These are phyloP conservation scores for Fraxinus baroniana DNA, from an alignment of 305 asterid species.

Conservation along the genomic window DNA sequence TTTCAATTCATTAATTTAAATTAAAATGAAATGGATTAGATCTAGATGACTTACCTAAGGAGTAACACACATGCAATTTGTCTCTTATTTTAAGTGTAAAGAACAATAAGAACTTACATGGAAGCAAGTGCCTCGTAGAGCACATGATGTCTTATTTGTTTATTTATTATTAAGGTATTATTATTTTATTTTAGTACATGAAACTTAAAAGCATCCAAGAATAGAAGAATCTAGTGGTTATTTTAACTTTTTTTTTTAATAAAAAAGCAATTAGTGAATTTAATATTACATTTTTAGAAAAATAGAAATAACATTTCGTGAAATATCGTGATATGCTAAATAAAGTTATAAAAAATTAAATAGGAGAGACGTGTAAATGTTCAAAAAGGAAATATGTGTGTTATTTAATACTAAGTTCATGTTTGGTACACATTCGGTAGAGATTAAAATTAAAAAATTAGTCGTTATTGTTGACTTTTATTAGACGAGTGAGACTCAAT, in stretches of 20 bases:
- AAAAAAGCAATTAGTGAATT: neutral
- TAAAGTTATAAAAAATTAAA: neutral
- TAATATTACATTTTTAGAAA: neutral
- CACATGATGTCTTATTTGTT: neutral
- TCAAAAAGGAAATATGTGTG: neutral
- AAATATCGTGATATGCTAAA: neutral
- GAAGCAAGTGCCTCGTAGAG: neutral
- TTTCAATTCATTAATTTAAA: neutral
- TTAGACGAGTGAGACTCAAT: too few species aligned
- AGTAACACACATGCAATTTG: neutral
- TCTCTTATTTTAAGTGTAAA: neutral
- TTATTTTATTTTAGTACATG: neutral
- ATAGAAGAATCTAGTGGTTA: neutral
- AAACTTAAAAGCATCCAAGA: slow-evolving; percentile 3
- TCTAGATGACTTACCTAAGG: neutral
- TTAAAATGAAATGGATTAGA: neutral
- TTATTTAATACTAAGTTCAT: neutral
- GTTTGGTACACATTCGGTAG: too few species aligned
- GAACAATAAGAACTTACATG: neutral
- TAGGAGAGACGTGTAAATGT: neutral
- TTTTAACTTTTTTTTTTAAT: neutral
- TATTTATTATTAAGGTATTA: neutral
- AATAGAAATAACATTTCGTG: neutral
- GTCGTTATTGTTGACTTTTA: too few species aligned
- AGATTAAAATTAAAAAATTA: too few species aligned